Evolutionary conservation across 2,329 filamentous ascomycete species (phyloP), one percentile per base, ranked within the genome.

Genomic region (Alternaria sp.): DNA sequence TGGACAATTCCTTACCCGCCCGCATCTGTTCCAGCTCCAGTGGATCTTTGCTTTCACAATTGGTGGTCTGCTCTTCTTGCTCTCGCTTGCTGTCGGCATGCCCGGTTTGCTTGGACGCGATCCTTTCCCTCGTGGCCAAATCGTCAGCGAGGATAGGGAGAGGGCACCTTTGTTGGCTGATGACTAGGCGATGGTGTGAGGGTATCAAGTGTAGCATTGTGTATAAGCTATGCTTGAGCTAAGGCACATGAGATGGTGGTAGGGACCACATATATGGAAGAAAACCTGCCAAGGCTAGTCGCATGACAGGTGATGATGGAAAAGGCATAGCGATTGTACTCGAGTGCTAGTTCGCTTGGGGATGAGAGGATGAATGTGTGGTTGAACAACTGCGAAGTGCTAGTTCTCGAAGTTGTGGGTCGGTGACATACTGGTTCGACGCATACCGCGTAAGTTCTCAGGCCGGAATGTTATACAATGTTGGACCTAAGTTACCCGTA

Each of bases 31-130:
- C 67, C 91, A 92, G 7, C 83, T 96, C 65, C 93, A 97, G 81
- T 96, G 93, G 93, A 94, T 96, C 79, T 96, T 96, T 76, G 91
- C 93, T 34, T 95, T 96, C 73, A 83, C 88, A 63, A 93, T 96
- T 76, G 93, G 94, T 84, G 87, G 84, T 1, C 75, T 91, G 26
- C 86, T 96, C 54, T 90, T 95, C 75, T 77, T 93, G 20, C 80
- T 87, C 18, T 92, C 91, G 1, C 71, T 91, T 3, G 78, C 85
- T 16, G 82, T 93, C 53, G 89, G 87, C 3, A 78, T 91, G 34
- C 90, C 90, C 0, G 85, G 85, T 22, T 54, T 88, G 73, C 83
- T 87, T 12, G 89, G 89, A 59, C 82, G 84, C 55, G 85, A 88
- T 63, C 81, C 79, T 49, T 86, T 86, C 79, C 82, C 72, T 26